Evolutionary conservation across 108 stramenopile genomes (phyloP).

Genomic region (Conticribra weissflogii): DNA sequence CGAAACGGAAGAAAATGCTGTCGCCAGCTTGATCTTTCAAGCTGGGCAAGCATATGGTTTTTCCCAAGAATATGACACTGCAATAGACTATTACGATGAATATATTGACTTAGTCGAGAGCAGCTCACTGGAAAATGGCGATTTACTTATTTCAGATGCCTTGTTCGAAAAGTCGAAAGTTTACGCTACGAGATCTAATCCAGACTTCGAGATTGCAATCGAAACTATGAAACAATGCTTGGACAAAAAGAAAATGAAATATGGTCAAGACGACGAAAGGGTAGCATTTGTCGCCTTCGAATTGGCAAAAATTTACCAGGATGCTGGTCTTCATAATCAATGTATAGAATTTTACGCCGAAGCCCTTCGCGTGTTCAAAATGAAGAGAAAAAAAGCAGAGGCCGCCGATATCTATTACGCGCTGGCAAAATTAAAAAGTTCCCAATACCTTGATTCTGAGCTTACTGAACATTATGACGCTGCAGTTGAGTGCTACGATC

Average conservation of each 20-base stretch:
- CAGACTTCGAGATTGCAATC: slow-evolving; percentile 35
- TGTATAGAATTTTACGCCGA: slow-evolving; percentile 30
- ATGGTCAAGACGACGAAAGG: slow-evolving; percentile 40
- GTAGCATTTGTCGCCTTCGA: slow-evolving; percentile 40
- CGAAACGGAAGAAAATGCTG: neutral
- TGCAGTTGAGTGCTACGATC: slow-evolving; percentile 48
- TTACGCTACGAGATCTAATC: slow-evolving; percentile 15
- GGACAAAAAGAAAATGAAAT: slow-evolving; percentile 29
- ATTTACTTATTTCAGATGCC: slow-evolving; percentile 33
- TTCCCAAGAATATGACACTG: slow-evolving; percentile 36
- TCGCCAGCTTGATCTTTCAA: slow-evolving; percentile 28
- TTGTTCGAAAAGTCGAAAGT: slow-evolving; percentile 33
- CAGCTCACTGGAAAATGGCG: slow-evolving; percentile 18
- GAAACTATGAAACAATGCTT: slow-evolving; percentile 42
- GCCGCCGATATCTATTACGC: slow-evolving; percentile 29
- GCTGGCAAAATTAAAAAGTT: slow-evolving; percentile 40
- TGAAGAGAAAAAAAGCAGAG: slow-evolving; percentile 36
- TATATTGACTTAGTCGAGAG: slow-evolving; percentile 37
- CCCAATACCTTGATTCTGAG: slow-evolving; percentile 13
- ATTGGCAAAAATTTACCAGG: slow-evolving; percentile 42
- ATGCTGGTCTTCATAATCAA: slow-evolving; percentile 20
- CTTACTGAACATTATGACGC: slow-evolving; percentile 29
- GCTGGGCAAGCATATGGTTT: slow-evolving; percentile 31
- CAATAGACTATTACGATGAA: slow-evolving; percentile 47
- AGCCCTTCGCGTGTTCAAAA: slow-evolving; percentile 48